Evolutionary conservation across 306 rosid species (phyloP).

Genomic region (Vicia faba): DNA sequence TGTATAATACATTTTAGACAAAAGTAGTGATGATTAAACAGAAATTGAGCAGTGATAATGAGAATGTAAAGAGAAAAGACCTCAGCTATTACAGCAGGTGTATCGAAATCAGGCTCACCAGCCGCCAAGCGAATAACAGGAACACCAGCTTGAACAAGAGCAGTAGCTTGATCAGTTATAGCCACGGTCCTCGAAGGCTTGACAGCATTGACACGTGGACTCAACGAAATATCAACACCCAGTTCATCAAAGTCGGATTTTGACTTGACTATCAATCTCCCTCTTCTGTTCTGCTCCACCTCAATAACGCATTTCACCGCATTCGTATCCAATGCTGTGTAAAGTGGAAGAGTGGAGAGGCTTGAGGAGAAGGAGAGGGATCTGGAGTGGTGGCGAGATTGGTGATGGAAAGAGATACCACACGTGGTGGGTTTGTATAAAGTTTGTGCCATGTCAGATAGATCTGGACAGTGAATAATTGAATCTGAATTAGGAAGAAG

Average conservation of each 20-base stretch:
- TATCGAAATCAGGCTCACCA: constrained; percentile 94
- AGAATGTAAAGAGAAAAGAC: constrained; percentile 28
- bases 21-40: not conserved
- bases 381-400: constrained; percentile 18
- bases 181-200: constrained; percentile 88
- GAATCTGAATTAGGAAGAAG: not conserved
- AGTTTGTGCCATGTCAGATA: not conserved
- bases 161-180: constrained; percentile 81
- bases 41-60: not conserved
- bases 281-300: not conserved
- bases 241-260: constrained; percentile 34
- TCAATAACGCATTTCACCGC: not conserved
- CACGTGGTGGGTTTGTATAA: not conserved
- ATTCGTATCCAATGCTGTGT: constrained; percentile 36
- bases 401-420: not conserved
- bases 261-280: constrained; percentile 43
- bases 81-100: constrained; percentile 74
- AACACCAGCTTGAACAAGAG: constrained; percentile 83
- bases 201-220: constrained; percentile 82
- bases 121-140: constrained; percentile 88
- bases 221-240: constrained; percentile 62
- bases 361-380: constrained; percentile 28
- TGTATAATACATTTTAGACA: too few species aligned
- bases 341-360: not conserved
- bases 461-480: not conserved